phyloP scores from a whole-genome alignment of 2,329 filamentous ascomycete genomes.

The Aspergillus latus region DNA sequence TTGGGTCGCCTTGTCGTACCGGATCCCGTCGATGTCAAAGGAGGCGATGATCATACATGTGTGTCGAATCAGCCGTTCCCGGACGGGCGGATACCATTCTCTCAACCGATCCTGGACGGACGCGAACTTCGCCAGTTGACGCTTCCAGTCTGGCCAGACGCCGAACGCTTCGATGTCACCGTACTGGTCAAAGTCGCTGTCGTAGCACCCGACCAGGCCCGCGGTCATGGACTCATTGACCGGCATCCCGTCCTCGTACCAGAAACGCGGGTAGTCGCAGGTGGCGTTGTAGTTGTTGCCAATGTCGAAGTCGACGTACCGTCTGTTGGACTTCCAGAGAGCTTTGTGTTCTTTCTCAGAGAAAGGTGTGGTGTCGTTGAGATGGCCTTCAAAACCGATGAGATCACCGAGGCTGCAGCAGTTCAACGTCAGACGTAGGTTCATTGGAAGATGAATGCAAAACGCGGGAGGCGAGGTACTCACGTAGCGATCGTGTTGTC shows the following conservation, averaged over 20 bases:
- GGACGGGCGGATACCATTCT: conserved; percentile 61
- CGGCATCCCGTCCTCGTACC: conserved; percentile 57
- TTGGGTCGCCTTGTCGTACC: conserved; percentile 67
- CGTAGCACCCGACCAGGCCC: conserved; percentile 56
- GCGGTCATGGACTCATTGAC: conserved; percentile 49
- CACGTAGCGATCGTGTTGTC: conserved; percentile 66
- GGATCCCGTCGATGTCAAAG: conserved; percentile 66
- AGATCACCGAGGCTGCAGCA: conserved; percentile 49
- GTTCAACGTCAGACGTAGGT: background rate
- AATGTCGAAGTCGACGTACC: conserved; percentile 60
- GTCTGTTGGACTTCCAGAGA: conserved; percentile 54
- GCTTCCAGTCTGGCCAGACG: conserved; percentile 62
- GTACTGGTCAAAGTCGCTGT: conserved; percentile 66
- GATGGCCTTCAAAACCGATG: conserved; percentile 61
- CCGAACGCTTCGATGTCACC: conserved; percentile 65
- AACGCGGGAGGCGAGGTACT: conserved; percentile 25
- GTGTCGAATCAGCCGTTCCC: conserved; percentile 58
- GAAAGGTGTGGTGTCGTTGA: conserved; percentile 61
- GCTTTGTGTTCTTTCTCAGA: conserved; percentile 58
- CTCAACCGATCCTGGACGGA: conserved; percentile 66
- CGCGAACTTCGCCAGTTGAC: conserved; percentile 65
- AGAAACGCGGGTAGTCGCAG: conserved; percentile 62
- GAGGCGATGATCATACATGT: conserved; percentile 63
- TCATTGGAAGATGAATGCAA: background rate
- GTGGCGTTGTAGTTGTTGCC: conserved; percentile 55